These are phyloP conservation scores for Turritis glabra DNA, from an alignment of 345 rosid genomes.

Conservation along the genomic window DNA sequence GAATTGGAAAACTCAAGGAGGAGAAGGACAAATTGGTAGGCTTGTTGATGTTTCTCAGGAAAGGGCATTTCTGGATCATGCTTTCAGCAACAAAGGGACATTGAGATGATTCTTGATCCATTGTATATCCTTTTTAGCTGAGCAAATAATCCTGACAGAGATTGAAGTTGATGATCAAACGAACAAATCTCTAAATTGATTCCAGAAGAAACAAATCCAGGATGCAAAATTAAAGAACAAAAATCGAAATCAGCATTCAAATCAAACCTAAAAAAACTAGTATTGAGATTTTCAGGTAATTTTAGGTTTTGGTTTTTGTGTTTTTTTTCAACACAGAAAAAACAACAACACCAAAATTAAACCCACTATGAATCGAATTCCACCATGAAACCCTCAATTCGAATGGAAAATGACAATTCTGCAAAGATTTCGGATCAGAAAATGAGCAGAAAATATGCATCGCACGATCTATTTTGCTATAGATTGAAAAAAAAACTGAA, in stretches of 20 bases:
- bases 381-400: background rate
- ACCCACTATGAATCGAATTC: background rate
- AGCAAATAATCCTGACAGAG: constrained; percentile 15
- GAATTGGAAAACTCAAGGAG: constrained; percentile 46
- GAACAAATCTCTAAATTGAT: background rate
- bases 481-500: background rate
- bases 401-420: background rate
- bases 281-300: background rate
- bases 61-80: constrained; percentile 69
- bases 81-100: constrained; percentile 51
- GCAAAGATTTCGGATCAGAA: background rate
- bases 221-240: background rate
- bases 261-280: background rate
- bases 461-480: background rate
- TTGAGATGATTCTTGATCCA: constrained; percentile 48
- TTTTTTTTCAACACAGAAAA: too few species aligned
- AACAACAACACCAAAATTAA: background rate
- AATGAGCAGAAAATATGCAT: background rate
- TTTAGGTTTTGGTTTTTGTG: background rate
- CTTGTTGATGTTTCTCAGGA: constrained; percentile 76
- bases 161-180: constrained; percentile 3
- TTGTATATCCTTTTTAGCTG: constrained; percentile 25
- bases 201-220: constrained; percentile 5
- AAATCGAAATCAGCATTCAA: background rate
- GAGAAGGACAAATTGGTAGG: constrained; percentile 71